Conservation (phyloP, 1,284 basidiomycete species). For the Cystobasidium sp. region DNA sequence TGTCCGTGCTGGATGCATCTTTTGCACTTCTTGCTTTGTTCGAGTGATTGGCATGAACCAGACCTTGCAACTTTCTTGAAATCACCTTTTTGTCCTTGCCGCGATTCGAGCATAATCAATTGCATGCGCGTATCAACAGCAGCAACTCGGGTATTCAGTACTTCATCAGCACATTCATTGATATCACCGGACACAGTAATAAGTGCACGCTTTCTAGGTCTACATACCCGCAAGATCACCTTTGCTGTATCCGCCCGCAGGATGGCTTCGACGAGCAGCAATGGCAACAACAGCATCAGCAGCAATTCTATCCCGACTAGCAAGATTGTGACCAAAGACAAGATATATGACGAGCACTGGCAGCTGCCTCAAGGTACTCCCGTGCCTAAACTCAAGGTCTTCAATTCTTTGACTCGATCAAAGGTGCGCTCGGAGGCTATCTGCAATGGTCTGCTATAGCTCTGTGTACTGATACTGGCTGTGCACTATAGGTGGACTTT, state of each 20-base stretch:
- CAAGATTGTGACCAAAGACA: conserved; percentile 34
- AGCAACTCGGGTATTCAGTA: background rate
- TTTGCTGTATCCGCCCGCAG: background rate
- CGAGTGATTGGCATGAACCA: background rate
- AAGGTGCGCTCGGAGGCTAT: conserved; percentile 66
- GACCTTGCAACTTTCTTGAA: background rate
- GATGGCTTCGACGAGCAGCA: conserved; percentile 13
- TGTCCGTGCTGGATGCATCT: background rate
- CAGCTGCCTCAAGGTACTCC: conserved; percentile 34
- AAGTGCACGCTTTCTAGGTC: background rate
- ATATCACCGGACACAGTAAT: background rate
- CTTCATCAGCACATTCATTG: background rate
- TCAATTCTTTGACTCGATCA: conserved; percentile 89
- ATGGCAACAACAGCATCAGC: conserved; percentile 1
- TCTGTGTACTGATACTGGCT: conserved; percentile 4
- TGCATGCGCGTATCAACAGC: conserved; percentile 26
- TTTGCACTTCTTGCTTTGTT: background rate
- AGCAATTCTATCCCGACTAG: conserved; percentile 9
- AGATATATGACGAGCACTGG: conserved; percentile 42
- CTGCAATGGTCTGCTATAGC: background rate
- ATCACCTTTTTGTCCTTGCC: background rate
- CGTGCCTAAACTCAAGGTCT: conserved; percentile 69
- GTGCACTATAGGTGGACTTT: conserved; percentile 70
- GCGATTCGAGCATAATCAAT: conserved; percentile 5
- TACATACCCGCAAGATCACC: background rate